These are phyloP conservation scores for Ajuga reptans DNA, from an alignment of 305 asterid genomes.

Conservation along the genomic window DNA sequence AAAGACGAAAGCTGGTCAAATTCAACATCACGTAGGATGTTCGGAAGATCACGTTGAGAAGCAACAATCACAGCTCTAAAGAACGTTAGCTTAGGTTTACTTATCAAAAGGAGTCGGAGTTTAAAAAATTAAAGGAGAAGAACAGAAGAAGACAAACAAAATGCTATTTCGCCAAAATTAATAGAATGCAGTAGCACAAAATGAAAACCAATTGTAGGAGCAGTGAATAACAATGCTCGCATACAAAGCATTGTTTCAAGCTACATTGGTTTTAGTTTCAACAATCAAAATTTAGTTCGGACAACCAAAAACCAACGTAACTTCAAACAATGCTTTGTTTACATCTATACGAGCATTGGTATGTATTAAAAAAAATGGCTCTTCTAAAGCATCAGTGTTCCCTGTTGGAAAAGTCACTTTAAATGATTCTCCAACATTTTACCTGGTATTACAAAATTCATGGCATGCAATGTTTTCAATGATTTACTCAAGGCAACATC, in stretches of 20 bases:
- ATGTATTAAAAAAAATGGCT: not conserved
- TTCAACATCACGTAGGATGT: slow-evolving; percentile 11
- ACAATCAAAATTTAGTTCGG: no score
- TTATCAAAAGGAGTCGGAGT: not conserved
- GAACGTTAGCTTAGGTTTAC: slow-evolving; percentile 3
- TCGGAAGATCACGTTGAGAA: not conserved
- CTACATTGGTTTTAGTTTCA: no score
- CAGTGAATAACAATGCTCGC: not conserved
- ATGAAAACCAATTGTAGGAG: not conserved
- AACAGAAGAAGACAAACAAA: not conserved
- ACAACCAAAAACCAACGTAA: no score
- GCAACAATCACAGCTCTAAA: not conserved
- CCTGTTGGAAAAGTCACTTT: not conserved
- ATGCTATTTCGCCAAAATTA: not conserved
- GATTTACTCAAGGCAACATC: slow-evolving; percentile 8
- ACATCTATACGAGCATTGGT: no score
- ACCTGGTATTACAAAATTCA: not conserved
- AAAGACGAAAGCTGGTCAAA: slow-evolving; percentile 15
- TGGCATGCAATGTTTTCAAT: slow-evolving; percentile 2
- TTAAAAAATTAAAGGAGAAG: not conserved
- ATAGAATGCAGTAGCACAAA: not conserved
- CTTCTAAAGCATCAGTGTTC: not conserved
- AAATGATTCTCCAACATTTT: not conserved
- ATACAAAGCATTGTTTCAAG: slow-evolving; percentile 3
- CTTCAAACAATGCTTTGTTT: no score